These are phyloP conservation scores for Podila horticola DNA, from an alignment of 192 early-diverging fungal species.

Conservation along the genomic window DNA sequence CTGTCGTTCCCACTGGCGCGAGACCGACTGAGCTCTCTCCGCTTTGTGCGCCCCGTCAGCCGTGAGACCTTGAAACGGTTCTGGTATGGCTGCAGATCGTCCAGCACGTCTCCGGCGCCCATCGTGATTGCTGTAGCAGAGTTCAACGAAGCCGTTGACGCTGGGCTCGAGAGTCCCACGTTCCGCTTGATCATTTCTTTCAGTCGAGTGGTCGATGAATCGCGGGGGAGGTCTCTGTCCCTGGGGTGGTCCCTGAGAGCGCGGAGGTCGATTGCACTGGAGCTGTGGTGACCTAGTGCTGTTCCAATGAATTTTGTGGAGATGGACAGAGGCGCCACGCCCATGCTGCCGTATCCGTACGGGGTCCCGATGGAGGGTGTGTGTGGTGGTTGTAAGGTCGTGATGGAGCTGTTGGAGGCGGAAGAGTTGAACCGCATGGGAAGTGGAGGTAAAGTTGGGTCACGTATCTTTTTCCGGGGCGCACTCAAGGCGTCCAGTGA, in stretches of 20 bases:
- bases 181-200: slow-evolving; percentile 43
- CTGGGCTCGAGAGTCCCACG: slow-evolving; percentile 15
- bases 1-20: not conserved
- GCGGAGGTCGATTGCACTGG: not conserved
- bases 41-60: slow-evolving; percentile 11
- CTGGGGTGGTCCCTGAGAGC: not conserved
- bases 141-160: not conserved
- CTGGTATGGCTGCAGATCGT: not conserved
- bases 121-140: not conserved
- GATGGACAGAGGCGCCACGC: slow-evolving; percentile 13
- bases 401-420: not conserved
- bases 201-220: slow-evolving; percentile 23
- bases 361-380: slow-evolving; percentile 8
- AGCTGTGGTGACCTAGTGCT: not conserved
- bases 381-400: not conserved
- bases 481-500: not conserved
- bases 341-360: slow-evolving; percentile 15
- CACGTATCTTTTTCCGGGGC: not conserved
- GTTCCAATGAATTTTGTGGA: slow-evolving; percentile 3
- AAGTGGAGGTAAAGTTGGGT: slow-evolving; percentile 12
- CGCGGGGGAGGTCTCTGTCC: not conserved
- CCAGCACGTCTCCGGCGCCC: not conserved
- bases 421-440: slow-evolving; percentile 7
- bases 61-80: slow-evolving; percentile 18
- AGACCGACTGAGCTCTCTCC: not conserved